Evolutionary conservation across 495 filamentous ascomycete species (phyloP).

Genomic region (Bacidia gigantensis): DNA sequence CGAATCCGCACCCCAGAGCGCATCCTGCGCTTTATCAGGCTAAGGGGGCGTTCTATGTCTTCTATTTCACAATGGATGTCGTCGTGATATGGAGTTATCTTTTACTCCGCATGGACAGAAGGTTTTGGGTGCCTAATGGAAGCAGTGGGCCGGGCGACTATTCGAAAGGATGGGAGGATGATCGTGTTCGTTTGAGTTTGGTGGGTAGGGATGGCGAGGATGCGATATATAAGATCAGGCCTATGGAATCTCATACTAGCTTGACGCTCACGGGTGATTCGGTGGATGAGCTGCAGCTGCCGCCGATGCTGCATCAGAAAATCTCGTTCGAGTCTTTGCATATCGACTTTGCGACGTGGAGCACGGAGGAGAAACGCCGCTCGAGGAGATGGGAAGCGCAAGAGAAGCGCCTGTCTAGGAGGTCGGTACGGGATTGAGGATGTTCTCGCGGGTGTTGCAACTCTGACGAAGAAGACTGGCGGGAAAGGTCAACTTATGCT

Average conservation of each 20-base stretch:
- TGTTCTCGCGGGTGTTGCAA: too few species aligned
- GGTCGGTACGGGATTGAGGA: constrained; percentile 47
- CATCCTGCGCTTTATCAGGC: constrained; percentile 53
- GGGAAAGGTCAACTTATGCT: constrained; percentile 55
- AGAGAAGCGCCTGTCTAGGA: constrained; percentile 34
- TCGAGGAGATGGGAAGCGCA: constrained; percentile 13
- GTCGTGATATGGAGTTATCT: constrained; percentile 48
- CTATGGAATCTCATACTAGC: constrained; percentile 37
- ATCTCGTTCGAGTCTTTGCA: neutral
- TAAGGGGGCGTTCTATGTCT: constrained; percentile 60
- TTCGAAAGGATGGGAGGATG: neutral
- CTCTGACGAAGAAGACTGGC: too few species aligned
- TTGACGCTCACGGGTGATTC: neutral
- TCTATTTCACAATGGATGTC: constrained; percentile 60
- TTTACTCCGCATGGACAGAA: constrained; percentile 49
- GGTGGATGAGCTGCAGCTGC: neutral
- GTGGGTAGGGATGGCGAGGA: constrained; percentile 35
- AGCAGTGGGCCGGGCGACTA: constrained; percentile 18
- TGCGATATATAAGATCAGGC: constrained; percentile 48
- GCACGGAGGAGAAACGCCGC: constrained; percentile 56
- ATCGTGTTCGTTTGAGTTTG: constrained; percentile 28
- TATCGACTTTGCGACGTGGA: constrained; percentile 26
- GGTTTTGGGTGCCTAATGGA: constrained; percentile 50
- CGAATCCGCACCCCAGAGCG: constrained; percentile 30
- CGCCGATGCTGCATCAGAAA: neutral